A percentile compares a stretch with the other conserved stretches of the same genome.
Evolutionary conservation across 2,329 filamentous ascomycete genomes (phyloP).

Genomic region (Acarospora socialis): DNA sequence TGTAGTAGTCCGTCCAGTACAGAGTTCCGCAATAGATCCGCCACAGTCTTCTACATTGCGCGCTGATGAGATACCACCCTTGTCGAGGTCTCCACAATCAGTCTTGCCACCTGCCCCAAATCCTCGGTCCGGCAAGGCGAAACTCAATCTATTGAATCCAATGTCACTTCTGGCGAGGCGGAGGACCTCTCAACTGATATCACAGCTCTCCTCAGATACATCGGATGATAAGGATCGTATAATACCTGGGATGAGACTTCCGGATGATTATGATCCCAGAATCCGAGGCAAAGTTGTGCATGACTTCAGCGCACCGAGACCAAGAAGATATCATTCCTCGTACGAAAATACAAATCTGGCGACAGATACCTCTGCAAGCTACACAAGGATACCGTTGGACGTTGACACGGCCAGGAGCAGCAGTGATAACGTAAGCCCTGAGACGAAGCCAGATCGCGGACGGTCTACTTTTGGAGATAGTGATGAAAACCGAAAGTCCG

Average conservation of each 20-base stretch:
- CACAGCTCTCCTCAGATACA: constrained; percentile 8
- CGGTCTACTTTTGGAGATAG: no score
- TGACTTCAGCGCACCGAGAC: constrained; percentile 48
- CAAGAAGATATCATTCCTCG: constrained; percentile 25
- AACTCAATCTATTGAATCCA: constrained; percentile 16
- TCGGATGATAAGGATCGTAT: constrained; percentile 1
- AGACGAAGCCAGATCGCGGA: no score
- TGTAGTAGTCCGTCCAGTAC: no score
- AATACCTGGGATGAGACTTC: constrained; percentile 8
- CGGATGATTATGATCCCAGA: constrained; percentile 17
- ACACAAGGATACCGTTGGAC: no score
- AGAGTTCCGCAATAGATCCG: no score
- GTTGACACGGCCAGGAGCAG: no score
- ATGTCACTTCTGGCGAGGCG: constrained; percentile 16
- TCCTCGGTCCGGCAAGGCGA: constrained; percentile 11
- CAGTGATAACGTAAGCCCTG: no score
- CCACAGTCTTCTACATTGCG: no score
- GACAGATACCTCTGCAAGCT: background rate
- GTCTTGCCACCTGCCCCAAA: no score
- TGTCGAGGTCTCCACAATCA: no score
- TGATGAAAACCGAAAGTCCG: no score
- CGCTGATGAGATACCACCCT: no score
- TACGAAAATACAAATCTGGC: constrained; percentile 8
- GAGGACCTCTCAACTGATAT: constrained; percentile 11
- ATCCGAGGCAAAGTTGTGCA: constrained; percentile 45